Percentiles rank a stretch among this genome's conserved stretches.
Conservation (phyloP, 2,329 filamentous ascomycete genomes). For the Penicillium hordei region DNA sequence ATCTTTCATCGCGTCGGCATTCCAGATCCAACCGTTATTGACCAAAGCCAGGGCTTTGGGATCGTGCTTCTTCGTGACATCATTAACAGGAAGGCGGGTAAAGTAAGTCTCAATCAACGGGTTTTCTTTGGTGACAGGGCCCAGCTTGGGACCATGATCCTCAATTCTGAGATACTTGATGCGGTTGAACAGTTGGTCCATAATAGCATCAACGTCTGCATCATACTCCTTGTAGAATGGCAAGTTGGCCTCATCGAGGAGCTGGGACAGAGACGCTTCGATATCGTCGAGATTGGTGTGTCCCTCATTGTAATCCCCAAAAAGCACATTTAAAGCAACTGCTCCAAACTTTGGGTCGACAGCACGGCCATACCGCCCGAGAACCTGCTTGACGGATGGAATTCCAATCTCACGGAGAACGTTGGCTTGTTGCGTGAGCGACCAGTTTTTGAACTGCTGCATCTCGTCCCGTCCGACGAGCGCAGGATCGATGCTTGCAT, state of each 20-base stretch:
- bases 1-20: slow-evolving; percentile 88
- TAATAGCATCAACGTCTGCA: slow-evolving; percentile 73
- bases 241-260: slow-evolving; percentile 83
- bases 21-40: slow-evolving; percentile 99
- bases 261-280: slow-evolving; percentile 54
- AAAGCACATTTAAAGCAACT: slow-evolving; percentile 64
- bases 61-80: slow-evolving; percentile 72
- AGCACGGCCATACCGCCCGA: slow-evolving; percentile 72
- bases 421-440: slow-evolving; percentile 58
- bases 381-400: slow-evolving; percentile 68
- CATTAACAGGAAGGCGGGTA: slow-evolving; percentile 78
- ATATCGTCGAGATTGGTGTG: slow-evolving; percentile 46
- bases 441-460: slow-evolving; percentile 54
- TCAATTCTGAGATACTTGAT: slow-evolving; percentile 96
- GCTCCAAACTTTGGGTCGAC: slow-evolving; percentile 71
- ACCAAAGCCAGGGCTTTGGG: slow-evolving; percentile 76
- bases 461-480: slow-evolving; percentile 33
- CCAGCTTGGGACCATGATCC: slow-evolving; percentile 81
- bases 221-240: slow-evolving; percentile 93
- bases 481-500: slow-evolving; percentile 31
- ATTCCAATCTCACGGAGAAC: slow-evolving; percentile 69
- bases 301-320: slow-evolving; percentile 64
- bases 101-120: slow-evolving; percentile 95
- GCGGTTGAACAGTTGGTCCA: slow-evolving; percentile 89
- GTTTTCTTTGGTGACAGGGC: slow-evolving; percentile 71